phyloP scores from a whole-genome alignment of 148 eudicot genomes.

The Nepenthes gracilis region DNA sequence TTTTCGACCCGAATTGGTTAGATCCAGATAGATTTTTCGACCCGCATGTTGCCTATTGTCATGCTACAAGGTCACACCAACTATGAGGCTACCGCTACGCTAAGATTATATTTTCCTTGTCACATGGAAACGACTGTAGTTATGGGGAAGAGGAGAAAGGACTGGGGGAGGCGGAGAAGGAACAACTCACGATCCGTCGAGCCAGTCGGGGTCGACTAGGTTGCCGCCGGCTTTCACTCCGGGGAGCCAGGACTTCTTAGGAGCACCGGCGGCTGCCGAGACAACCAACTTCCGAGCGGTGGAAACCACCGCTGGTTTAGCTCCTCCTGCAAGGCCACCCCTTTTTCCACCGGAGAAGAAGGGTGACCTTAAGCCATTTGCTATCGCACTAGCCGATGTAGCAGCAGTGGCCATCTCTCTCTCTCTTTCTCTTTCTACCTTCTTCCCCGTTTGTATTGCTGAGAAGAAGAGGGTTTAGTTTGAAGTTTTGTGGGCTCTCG shows the following conservation, averaged over 20 bases:
- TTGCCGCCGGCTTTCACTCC: slow-evolving; percentile 72
- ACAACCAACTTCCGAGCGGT: slow-evolving; percentile 34
- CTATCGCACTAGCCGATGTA: slow-evolving; percentile 52
- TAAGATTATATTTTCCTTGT: too few species aligned
- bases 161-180: not conserved
- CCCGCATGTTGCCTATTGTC: too few species aligned
- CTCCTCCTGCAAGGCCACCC: slow-evolving; percentile 19
- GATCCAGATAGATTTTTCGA: too few species aligned
- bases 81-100: too few species aligned
- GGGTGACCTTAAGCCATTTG: slow-evolving; percentile 67
- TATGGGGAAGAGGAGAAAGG: too few species aligned
- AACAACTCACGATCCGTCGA: slow-evolving; percentile 91
- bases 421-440: not conserved
- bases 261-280: slow-evolving; percentile 49
- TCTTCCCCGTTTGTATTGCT: not conserved
- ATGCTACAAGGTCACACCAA: too few species aligned
- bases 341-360: slow-evolving; percentile 61
- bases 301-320: slow-evolving; percentile 2
- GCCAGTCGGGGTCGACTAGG: slow-evolving; percentile 94
- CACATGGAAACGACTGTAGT: too few species aligned
- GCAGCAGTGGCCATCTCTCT: slow-evolving; percentile 25
- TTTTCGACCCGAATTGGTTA: too few species aligned
- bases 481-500: slow-evolving; percentile 6
- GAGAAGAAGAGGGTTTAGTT: slow-evolving; percentile 4
- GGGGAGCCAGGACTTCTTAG: slow-evolving; percentile 94